A percentile compares a stretch with the other conserved stretches of the same genome.
phyloP scores from a whole-genome alignment of 1,284 basidiomycete species.

The Fomitopsis pinicola region DNA sequence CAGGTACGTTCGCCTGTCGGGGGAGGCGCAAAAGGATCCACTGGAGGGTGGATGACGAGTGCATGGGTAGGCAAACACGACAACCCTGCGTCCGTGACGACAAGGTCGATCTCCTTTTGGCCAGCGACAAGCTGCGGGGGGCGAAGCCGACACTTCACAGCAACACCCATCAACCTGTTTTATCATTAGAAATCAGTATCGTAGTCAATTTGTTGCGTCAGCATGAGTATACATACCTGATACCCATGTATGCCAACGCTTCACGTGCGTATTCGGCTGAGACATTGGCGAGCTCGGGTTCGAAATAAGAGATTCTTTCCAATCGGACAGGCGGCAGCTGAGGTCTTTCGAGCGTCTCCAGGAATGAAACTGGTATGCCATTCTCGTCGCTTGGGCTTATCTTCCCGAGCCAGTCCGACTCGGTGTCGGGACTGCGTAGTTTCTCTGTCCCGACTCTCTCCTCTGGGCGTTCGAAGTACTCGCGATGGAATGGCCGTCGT shows the following conservation, averaged over 20 bases:
- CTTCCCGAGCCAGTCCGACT: neutral
- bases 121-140: slow-evolving; percentile 12
- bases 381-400: neutral
- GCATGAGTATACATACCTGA: neutral
- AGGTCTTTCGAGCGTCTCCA: neutral
- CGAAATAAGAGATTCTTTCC: neutral
- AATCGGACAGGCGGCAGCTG: neutral
- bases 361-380: no score
- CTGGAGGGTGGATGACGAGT: slow-evolving; percentile 14
- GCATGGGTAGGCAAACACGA: slow-evolving; percentile 16
- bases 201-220: neutral
- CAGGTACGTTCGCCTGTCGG: neutral
- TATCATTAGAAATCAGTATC: neutral
- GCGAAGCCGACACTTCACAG: slow-evolving; percentile 8
- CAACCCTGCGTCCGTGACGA: slow-evolving; percentile 16
- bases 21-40: neutral
- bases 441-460: neutral
- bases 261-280: slow-evolving; percentile 1
- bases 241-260: neutral
- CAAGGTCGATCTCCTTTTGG: slow-evolving; percentile 11
- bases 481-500: neutral
- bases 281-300: neutral
- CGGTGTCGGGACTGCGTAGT: neutral
- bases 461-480: neutral
- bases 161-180: slow-evolving; percentile 9